Evolutionary conservation across 176 grass and related monocot species (phyloP).

Genomic region (Hordeum marinum): DNA sequence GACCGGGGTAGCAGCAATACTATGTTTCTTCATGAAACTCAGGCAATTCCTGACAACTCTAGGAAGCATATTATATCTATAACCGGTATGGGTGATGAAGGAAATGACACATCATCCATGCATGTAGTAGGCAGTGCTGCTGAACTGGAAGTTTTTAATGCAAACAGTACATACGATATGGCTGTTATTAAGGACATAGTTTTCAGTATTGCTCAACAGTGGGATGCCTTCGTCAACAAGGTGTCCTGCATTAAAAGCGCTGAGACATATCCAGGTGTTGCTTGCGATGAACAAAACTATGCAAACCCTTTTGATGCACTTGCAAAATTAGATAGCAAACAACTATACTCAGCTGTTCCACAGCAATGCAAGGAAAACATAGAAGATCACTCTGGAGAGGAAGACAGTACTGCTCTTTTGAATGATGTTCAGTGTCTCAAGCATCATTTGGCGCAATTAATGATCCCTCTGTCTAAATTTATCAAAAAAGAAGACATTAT

Average conservation of each 20-base stretch:
- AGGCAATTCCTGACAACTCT: constrained; percentile 8
- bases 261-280: not conserved
- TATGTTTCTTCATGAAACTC: not conserved
- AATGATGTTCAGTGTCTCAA: constrained; percentile 24
- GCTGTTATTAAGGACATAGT: constrained; percentile 2
- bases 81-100: not conserved
- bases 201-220: constrained; percentile 8
- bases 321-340: too few relatives aligned
- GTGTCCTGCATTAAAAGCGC: constrained; percentile 2
- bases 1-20: not conserved
- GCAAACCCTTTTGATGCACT: too few relatives aligned
- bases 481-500: not conserved
- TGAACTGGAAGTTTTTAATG: constrained; percentile 10
- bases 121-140: not conserved
- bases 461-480: constrained; percentile 3
- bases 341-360: constrained; percentile 3
- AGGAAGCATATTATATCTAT: not conserved
- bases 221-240: constrained; percentile 8
- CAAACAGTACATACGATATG: constrained; percentile 3
- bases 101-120: not conserved
- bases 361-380: not conserved
- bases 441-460: constrained; percentile 5
- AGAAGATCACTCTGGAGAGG: not conserved
- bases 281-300: not conserved
- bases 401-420: not conserved